These are phyloP conservation scores for Pochonia chlamydosporia DNA, from an alignment of 2,329 filamentous ascomycete species.

Conservation along the genomic window DNA sequence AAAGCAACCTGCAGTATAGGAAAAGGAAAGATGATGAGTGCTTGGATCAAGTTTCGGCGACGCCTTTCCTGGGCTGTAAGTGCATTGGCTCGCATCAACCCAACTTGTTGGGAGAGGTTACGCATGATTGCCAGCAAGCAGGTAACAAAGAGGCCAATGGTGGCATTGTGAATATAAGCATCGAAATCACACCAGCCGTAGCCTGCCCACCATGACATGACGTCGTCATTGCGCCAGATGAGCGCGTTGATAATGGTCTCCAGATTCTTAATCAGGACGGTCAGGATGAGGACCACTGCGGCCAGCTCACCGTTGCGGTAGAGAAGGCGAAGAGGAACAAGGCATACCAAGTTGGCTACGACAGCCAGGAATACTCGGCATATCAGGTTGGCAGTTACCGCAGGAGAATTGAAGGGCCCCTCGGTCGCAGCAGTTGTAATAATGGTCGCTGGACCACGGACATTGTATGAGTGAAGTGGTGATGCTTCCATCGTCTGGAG, in stretches of 20 bases:
- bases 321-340: constrained; percentile 47
- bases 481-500: constrained; percentile 3
- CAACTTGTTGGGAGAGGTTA: constrained; percentile 45
- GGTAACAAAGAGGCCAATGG: constrained; percentile 41
- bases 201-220: constrained; percentile 44
- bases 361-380: constrained; percentile 42
- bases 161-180: constrained; percentile 40
- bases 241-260: constrained; percentile 43
- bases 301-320: constrained; percentile 48
- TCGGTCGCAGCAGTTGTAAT: constrained; percentile 2
- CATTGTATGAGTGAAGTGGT: neutral
- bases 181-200: constrained; percentile 49
- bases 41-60: constrained; percentile 38
- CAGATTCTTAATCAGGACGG: constrained; percentile 40
- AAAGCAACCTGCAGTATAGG: constrained; percentile 44
- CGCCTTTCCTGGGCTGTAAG: constrained; percentile 35
- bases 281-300: constrained; percentile 42
- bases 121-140: constrained; percentile 50
- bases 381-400: constrained; percentile 39
- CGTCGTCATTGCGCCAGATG: constrained; percentile 48
- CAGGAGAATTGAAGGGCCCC: constrained; percentile 20
- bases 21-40: constrained; percentile 48
- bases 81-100: constrained; percentile 33
- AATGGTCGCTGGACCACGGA: constrained; percentile 2
- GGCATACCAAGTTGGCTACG: constrained; percentile 37